Conservation (phyloP, 257 asterid genomes). For the Salvia splendens region DNA sequence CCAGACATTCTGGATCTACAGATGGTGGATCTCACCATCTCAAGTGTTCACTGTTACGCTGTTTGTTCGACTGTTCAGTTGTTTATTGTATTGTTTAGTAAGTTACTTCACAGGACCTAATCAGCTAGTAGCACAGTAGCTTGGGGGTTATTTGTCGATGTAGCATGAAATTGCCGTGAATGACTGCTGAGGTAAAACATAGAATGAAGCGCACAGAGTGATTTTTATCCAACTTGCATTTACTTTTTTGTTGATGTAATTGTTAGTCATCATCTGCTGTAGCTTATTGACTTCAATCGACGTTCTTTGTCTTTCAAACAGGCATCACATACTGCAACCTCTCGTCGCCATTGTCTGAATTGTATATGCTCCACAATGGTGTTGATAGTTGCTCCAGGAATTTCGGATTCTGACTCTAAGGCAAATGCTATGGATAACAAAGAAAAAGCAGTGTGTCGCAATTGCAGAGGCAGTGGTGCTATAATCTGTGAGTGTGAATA, state of each 20-base stretch:
- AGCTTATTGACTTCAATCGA: conserved; percentile 11
- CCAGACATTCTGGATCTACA: neutral
- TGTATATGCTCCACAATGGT: conserved; percentile 75
- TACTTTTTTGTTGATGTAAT: conserved; percentile 18
- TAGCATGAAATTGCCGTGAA: neutral
- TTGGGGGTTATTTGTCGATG: neutral
- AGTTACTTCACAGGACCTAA: neutral
- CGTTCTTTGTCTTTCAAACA: conserved; percentile 35
- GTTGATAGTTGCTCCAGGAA: conserved; percentile 49
- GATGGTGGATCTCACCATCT: neutral
- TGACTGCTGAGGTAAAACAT: neutral
- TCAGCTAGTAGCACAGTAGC: neutral
- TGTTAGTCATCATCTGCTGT: neutral
- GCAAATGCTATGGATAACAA: conserved; percentile 69
- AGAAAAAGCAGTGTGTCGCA: conserved; percentile 73
- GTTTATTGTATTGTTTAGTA: neutral
- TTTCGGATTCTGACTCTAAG: conserved; percentile 39
- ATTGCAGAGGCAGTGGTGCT: conserved; percentile 93
- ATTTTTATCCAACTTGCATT: neutral
- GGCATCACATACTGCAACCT: conserved; percentile 44
- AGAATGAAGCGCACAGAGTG: neutral
- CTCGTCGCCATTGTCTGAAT: conserved; percentile 76
- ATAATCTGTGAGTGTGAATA: conserved; percentile 65
- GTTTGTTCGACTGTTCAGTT: conserved; percentile 13
- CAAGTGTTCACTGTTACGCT: neutral